These are phyloP conservation scores for Exophiala phaeomuriformis DNA, from an alignment of 2,329 filamentous ascomycete genomes.

Conservation along the genomic window DNA sequence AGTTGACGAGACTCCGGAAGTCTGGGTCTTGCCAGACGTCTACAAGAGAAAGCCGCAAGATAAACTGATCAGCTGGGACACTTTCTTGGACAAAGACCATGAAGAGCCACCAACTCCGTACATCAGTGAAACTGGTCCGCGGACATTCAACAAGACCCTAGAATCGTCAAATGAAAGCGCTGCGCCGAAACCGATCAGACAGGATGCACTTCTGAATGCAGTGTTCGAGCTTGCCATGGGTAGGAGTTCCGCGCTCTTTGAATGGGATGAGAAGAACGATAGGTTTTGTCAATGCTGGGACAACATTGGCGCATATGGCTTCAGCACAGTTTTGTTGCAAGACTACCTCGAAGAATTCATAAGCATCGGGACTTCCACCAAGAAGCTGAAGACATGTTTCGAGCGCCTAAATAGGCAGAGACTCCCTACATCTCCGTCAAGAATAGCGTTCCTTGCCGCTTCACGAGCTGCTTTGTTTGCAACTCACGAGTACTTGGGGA, in stretches of 20 bases:
- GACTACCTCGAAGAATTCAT: slow-evolving; percentile 9
- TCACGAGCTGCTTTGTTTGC: slow-evolving; percentile 7
- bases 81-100: slow-evolving; percentile 31
- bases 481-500: slow-evolving; percentile 8
- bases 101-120: slow-evolving; percentile 35
- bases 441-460: slow-evolving; percentile 9
- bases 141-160: slow-evolving; percentile 37
- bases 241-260: slow-evolving; percentile 40
- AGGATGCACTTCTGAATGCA: slow-evolving; percentile 36
- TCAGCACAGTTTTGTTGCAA: slow-evolving; percentile 13
- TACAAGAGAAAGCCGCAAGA: slow-evolving; percentile 14
- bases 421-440: slow-evolving; percentile 1
- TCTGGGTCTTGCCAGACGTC: slow-evolving; percentile 34
- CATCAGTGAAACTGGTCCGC: slow-evolving; percentile 38
- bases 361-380: slow-evolving; percentile 5
- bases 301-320: slow-evolving; percentile 44
- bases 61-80: slow-evolving; percentile 37
- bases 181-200: slow-evolving; percentile 26
- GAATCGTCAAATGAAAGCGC: slow-evolving; percentile 4
- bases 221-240: slow-evolving; percentile 38
- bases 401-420: background rate
- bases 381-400: slow-evolving; percentile 1
- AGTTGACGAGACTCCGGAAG: slow-evolving; percentile 26
- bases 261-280: slow-evolving; percentile 33
- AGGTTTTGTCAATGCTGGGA: slow-evolving; percentile 38